These are phyloP conservation scores for Annulohypoxylon moriforme DNA, from an alignment of 495 filamentous ascomycete genomes.

Conservation along the genomic window DNA sequence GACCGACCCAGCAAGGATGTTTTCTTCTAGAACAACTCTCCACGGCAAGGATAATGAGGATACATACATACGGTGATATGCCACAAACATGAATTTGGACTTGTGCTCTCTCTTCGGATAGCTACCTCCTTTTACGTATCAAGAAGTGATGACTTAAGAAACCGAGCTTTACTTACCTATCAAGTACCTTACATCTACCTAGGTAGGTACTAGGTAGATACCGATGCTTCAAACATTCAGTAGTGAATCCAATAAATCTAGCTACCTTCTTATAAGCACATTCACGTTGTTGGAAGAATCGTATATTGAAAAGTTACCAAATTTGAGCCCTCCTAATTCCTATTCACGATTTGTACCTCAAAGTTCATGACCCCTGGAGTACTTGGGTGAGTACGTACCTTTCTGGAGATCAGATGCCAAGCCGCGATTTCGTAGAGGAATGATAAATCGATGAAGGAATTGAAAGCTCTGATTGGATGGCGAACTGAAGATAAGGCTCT, in stretches of 20 bases:
- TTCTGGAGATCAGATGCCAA: constrained; percentile 32
- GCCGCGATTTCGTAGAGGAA: constrained; percentile 41
- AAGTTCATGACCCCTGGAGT: not conserved
- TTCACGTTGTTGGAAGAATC: not conserved
- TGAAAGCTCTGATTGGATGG: constrained; percentile 27
- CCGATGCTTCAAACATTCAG: not conserved
- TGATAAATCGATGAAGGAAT: constrained; percentile 38
- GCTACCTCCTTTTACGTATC: not conserved
- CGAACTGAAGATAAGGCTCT: constrained; percentile 35
- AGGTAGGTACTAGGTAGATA: too few relatives aligned
- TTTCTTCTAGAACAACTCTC: constrained; percentile 27
- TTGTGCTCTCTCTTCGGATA: constrained; percentile 1
- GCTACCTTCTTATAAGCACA: not conserved
- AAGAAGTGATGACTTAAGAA: not conserved
- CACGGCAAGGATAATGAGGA: constrained; percentile 14
- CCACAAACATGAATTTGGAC: not conserved
- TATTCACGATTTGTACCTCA: too few relatives aligned
- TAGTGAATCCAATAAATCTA: not conserved
- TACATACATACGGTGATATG: not conserved
- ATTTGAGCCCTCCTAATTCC: too few relatives aligned
- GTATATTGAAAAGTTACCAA: too few relatives aligned
- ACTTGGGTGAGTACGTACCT: not conserved
- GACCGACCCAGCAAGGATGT: constrained; percentile 8
- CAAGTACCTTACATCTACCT: not conserved
- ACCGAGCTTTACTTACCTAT: constrained; percentile 5